phyloP scores from a whole-genome alignment of 2,329 filamentous ascomycete genomes.

The Aspergillus ruber region DNA sequence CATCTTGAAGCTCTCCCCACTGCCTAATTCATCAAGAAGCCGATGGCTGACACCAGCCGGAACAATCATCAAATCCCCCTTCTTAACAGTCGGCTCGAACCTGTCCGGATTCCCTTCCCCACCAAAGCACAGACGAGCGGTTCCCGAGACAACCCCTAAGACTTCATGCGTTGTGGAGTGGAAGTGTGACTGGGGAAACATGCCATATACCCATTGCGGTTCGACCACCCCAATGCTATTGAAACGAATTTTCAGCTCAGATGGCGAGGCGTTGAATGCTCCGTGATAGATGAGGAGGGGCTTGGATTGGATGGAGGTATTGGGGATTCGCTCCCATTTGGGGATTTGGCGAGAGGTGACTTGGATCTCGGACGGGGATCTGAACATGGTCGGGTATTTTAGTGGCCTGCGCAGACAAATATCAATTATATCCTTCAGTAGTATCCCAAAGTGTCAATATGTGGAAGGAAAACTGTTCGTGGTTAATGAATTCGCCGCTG shows the following conservation, averaged over 20 bases:
- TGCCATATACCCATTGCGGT: slow-evolving; percentile 63
- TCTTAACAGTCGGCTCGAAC: slow-evolving; percentile 51
- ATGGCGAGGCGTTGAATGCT: slow-evolving; percentile 47
- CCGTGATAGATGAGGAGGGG: slow-evolving; percentile 62
- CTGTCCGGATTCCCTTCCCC: slow-evolving; percentile 54
- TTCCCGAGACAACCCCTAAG: slow-evolving; percentile 53
- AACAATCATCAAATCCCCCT: slow-evolving; percentile 59
- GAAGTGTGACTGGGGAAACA: slow-evolving; percentile 62
- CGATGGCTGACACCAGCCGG: slow-evolving; percentile 62
- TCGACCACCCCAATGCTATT: slow-evolving; percentile 46
- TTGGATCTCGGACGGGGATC: slow-evolving; percentile 45
- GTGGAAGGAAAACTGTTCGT: not conserved
- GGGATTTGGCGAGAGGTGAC: slow-evolving; percentile 57
- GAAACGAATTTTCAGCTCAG: slow-evolving; percentile 53
- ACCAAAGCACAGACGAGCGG: slow-evolving; percentile 59
- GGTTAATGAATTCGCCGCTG: not conserved
- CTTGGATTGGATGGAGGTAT: slow-evolving; percentile 58
- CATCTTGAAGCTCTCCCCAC: slow-evolving; percentile 53
- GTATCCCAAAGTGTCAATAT: too few relatives aligned
- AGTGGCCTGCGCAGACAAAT: not conserved
- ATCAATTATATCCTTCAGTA: too few relatives aligned
- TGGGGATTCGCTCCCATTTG: slow-evolving; percentile 52
- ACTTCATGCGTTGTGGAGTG: slow-evolving; percentile 64
- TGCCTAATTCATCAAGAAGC: slow-evolving; percentile 50
- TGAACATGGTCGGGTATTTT: slow-evolving; percentile 23